Evolutionary conservation across 1,139 yeast species (phyloP).

Genomic region (Suhomyces guaymorum): DNA sequence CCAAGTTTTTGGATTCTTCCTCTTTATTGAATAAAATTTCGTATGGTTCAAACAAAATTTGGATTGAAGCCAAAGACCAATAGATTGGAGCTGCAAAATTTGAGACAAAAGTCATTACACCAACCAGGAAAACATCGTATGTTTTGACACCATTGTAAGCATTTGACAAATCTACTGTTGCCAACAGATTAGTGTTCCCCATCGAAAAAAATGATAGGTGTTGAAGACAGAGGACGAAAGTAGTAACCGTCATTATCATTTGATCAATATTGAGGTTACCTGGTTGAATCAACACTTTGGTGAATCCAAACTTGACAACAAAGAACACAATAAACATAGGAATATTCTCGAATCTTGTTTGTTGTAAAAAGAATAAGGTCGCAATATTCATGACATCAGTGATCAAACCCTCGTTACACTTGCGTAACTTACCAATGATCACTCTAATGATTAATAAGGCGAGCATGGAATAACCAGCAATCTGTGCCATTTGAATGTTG

Average conservation of each 20-base stretch:
- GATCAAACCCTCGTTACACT: constrained; percentile 27
- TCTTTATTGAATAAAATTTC: constrained; percentile 15
- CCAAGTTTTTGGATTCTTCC: constrained; percentile 16
- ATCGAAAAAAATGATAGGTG: constrained; percentile 79
- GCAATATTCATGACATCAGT: constrained; percentile 48
- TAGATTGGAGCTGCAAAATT: constrained; percentile 85
- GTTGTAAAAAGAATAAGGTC: constrained; percentile 64
- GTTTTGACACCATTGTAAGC: constrained; percentile 83
- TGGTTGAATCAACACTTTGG: constrained; percentile 14
- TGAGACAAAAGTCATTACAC: constrained; percentile 73
- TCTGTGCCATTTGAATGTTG: constrained; percentile 30
- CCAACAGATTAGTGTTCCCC: constrained; percentile 90
- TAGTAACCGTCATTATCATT: constrained; percentile 23
- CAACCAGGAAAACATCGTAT: constrained; percentile 74
- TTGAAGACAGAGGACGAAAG: constrained; percentile 49
- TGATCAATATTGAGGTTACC: constrained; percentile 22
- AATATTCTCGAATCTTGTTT: constrained; percentile 65
- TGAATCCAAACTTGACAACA: constrained; percentile 33
- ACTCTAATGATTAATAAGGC: constrained; percentile 27
- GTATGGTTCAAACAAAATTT: constrained; percentile 41
- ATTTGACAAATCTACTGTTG: constrained; percentile 85
- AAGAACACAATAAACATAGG: constrained; percentile 64
- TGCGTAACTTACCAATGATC: constrained; percentile 27
- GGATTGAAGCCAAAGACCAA: constrained; percentile 66
- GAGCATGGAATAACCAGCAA: constrained; percentile 21